Conservation (phyloP, 2,329 filamentous ascomycete species). For the Talaromyces albobiverticillius region DNA sequence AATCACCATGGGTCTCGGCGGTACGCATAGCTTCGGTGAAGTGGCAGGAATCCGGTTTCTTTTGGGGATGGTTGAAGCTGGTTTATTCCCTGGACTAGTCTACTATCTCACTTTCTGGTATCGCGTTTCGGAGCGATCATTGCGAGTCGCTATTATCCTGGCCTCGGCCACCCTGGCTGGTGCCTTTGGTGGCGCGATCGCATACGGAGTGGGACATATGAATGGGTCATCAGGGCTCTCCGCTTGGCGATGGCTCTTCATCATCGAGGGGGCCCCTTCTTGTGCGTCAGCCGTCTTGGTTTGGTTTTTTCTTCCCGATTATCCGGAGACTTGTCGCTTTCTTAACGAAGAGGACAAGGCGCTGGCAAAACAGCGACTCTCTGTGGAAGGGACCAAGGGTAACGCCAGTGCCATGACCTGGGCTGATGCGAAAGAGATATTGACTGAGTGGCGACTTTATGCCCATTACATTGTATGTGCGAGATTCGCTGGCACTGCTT, state of each 20-base stretch:
- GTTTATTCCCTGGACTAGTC: conserved; percentile 50
- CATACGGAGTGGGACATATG: conserved; percentile 50
- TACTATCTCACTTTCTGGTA: conserved; percentile 56
- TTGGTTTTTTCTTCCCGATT: conserved; percentile 32
- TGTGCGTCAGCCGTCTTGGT: conserved; percentile 23
- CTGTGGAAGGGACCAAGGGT: conserved; percentile 18
- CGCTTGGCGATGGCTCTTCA: conserved; percentile 21
- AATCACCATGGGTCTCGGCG: conserved; percentile 48
- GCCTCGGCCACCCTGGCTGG: conserved; percentile 54
- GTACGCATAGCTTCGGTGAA: conserved; percentile 40
- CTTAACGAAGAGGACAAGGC: conserved; percentile 26
- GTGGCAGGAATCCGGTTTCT: conserved; percentile 48
- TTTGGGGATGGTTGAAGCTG: conserved; percentile 50
- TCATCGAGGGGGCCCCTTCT: conserved; percentile 19
- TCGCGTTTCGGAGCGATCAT: conserved; percentile 53
- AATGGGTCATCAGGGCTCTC: conserved; percentile 25
- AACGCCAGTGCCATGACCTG: conserved; percentile 18
- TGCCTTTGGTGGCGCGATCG: conserved; percentile 55
- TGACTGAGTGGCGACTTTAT: conserved; percentile 20
- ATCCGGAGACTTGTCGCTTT: conserved; percentile 28
- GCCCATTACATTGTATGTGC: conserved; percentile 49
- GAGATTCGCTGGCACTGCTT: no score
- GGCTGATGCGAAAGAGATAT: conserved; percentile 17
- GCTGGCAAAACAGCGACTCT: conserved; percentile 15
- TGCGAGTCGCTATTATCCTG: conserved; percentile 56